phyloP scores from a whole-genome alignment of 768 basidiomycete species.

The Phanerochaete sordida region DNA sequence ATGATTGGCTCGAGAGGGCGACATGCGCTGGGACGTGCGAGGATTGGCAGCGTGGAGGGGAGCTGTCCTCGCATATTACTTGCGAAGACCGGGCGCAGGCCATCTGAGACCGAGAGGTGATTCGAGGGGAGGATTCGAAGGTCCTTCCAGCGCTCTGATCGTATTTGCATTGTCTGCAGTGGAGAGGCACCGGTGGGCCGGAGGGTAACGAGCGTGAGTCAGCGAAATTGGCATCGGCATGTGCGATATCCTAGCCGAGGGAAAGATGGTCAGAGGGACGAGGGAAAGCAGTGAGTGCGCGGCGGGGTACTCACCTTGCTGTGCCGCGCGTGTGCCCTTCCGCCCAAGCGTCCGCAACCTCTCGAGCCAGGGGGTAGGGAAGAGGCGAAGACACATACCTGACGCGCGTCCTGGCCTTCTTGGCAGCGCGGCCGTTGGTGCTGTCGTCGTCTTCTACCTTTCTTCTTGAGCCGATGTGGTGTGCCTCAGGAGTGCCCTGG shows the following conservation, averaged over 20 bases:
- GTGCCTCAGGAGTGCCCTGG: conserved; percentile 24
- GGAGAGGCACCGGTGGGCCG: background rate
- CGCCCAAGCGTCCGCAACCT: background rate
- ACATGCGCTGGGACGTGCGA: too few species aligned
- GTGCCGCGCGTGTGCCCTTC: background rate
- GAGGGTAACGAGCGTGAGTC: background rate
- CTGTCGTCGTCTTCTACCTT: conserved; percentile 60
- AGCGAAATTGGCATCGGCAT: background rate
- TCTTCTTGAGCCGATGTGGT: conserved; percentile 36
- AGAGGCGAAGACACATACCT: conserved; percentile 43
- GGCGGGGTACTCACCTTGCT: background rate
- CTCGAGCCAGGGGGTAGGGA: background rate
- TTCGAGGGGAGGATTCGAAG: background rate
- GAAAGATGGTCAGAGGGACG: background rate
- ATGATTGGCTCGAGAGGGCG: background rate
- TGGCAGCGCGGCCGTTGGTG: conserved; percentile 37
- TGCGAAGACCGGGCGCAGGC: too few species aligned
- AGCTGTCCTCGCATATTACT: too few species aligned
- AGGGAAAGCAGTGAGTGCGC: background rate
- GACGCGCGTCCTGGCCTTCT: conserved; percentile 71
- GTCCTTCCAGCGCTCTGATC: background rate
- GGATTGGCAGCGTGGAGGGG: too few species aligned
- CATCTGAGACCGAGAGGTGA: background rate
- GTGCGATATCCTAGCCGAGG: background rate
- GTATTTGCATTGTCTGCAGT: background rate